Percentiles rank a stretch among this genome's conserved stretches.
These are phyloP conservation scores for Quercus glauca DNA, from an alignment of 306 rosid genomes.

Conservation along the genomic window DNA sequence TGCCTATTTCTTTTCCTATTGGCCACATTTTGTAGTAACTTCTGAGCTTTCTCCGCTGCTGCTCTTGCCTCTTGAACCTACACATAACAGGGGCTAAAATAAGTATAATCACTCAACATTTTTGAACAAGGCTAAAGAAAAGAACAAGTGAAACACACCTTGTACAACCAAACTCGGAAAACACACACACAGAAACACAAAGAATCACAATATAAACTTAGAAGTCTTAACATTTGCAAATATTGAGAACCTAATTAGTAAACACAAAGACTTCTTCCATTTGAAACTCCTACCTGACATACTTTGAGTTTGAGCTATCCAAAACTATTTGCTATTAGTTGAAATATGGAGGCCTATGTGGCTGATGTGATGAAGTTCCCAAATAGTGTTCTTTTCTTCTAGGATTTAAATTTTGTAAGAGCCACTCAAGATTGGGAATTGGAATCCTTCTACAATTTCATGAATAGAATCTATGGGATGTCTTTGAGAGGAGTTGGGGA, in stretches of 20 bases:
- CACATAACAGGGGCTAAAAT: constrained; percentile 2
- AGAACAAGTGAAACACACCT: background rate
- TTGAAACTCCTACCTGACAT: background rate
- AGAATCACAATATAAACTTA: background rate
- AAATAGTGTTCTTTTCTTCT: no score
- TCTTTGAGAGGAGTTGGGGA: no score
- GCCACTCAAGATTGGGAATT: no score
- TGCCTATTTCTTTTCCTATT: constrained; percentile 79
- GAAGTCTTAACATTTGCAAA: background rate
- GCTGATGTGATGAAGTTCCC: no score
- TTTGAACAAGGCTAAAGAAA: background rate
- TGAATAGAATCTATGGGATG: no score
- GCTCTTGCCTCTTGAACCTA: constrained; percentile 78
- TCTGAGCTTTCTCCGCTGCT: constrained; percentile 90
- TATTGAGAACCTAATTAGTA: background rate
- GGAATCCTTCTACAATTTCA: no score
- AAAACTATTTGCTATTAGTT: no score
- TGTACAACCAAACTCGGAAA: background rate
- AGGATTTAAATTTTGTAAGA: no score
- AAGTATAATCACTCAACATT: background rate
- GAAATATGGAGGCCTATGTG: no score
- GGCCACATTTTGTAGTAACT: constrained; percentile 74
- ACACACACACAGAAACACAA: no score
- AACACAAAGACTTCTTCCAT: background rate
- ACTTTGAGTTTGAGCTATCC: background rate